These are phyloP conservation scores for Apiospora aurea DNA, from an alignment of 2,329 filamentous ascomycete genomes.

Conservation along the genomic window DNA sequence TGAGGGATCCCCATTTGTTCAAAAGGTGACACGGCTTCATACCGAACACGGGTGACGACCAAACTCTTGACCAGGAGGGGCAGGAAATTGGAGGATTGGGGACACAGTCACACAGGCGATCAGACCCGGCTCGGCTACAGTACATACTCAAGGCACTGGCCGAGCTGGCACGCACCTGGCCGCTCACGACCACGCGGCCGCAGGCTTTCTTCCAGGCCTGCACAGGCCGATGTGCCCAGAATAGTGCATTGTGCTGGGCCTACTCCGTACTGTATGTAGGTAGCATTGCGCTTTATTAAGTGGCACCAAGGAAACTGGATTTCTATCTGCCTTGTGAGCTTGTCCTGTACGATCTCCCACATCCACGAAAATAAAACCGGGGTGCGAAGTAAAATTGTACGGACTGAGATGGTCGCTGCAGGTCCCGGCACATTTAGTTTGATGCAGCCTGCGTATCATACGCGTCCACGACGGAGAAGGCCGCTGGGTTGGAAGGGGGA, in stretches of 20 bases:
- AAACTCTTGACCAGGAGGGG: neutral
- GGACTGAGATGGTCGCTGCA: slow-evolving; percentile 16
- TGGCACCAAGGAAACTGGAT: slow-evolving; percentile 3
- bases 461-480: neutral
- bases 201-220: neutral
- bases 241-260: neutral
- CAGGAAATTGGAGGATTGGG: neutral
- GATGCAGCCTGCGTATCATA: neutral
- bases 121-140: neutral
- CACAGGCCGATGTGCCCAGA: neutral
- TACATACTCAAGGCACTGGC: slow-evolving; percentile 5
- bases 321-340: neutral
- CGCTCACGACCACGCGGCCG: slow-evolving; percentile 8
- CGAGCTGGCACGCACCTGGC: slow-evolving; percentile 7
- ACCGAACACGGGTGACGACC: neutral
- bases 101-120: neutral
- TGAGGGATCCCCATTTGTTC: too few species aligned
- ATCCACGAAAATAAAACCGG: neutral
- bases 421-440: neutral
- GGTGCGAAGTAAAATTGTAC: neutral
- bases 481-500: neutral
- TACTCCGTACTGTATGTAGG: neutral
- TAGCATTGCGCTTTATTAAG: slow-evolving; percentile 2
- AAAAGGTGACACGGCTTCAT: neutral
- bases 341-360: neutral